Conservation (phyloP, 495 filamentous ascomycete species). For the Mycothermus thermophilus region DNA sequence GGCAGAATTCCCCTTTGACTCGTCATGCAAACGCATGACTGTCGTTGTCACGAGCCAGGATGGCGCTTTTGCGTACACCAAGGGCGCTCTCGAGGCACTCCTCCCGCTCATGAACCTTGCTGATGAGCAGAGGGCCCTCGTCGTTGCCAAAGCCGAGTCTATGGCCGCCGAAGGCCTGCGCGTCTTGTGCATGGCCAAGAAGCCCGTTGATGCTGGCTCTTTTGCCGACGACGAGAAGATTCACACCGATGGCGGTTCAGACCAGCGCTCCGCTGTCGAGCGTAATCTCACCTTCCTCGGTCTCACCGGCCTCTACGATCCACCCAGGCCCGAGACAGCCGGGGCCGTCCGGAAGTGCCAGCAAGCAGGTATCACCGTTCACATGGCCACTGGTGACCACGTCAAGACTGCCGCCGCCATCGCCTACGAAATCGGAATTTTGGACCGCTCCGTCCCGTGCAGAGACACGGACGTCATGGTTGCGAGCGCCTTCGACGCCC, state of each 20-base stretch:
- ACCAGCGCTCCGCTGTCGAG: conserved; percentile 35
- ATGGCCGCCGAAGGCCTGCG: conserved; percentile 62
- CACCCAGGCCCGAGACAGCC: conserved; percentile 52
- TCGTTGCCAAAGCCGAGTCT: conserved; percentile 44
- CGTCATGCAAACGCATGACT: conserved; percentile 69
- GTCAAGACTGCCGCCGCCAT: conserved; percentile 61
- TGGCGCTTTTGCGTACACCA: conserved; percentile 47
- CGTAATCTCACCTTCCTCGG: conserved; percentile 45
- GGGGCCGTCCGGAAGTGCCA: conserved; percentile 50
- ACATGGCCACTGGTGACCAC: conserved; percentile 77
- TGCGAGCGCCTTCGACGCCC: conserved; percentile 45
- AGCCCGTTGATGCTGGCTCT: conserved; percentile 10
- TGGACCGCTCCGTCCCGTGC: conserved; percentile 36
- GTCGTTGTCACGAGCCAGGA: conserved; percentile 43
- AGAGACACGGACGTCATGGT: conserved; percentile 45
- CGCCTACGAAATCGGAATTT: conserved; percentile 59
- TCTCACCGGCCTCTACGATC: conserved; percentile 57
- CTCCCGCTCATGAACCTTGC: conserved; percentile 49
- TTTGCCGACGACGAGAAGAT: conserved; percentile 7
- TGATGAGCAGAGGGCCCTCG: conserved; percentile 41
- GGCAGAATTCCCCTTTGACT: conserved; percentile 69
- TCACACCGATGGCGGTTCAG: conserved; percentile 8
- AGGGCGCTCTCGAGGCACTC: conserved; percentile 67
- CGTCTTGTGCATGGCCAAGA: conserved; percentile 62
- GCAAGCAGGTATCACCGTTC: conserved; percentile 56